Conservation (phyloP, 2,329 filamentous ascomycete species). For the Annulohypoxylon truncatum region DNA sequence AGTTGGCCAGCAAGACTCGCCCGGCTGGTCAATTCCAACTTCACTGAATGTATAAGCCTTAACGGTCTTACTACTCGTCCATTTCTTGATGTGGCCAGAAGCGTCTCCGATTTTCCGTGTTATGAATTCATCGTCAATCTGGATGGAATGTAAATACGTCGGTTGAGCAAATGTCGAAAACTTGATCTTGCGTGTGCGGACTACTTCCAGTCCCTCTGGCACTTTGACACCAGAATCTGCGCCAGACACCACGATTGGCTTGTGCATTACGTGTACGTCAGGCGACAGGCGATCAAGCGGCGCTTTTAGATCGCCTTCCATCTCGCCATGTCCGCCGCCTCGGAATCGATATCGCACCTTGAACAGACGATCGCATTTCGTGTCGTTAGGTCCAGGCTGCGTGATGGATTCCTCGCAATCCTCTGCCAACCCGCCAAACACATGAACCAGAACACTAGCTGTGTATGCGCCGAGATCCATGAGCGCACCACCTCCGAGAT, state of each 20-base stretch:
- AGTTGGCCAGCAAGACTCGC: slow-evolving; percentile 52
- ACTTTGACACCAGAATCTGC: slow-evolving; percentile 36
- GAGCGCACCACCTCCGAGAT: slow-evolving; percentile 56
- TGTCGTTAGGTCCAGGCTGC: slow-evolving; percentile 39
- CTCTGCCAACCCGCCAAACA: slow-evolving; percentile 51
- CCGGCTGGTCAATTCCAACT: slow-evolving; percentile 40
- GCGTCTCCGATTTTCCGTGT: slow-evolving; percentile 35
- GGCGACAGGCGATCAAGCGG: slow-evolving; percentile 38
- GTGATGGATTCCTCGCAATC: slow-evolving; percentile 48
- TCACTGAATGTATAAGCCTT: slow-evolving; percentile 45
- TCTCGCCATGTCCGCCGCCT: slow-evolving; percentile 49
- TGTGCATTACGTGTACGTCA: slow-evolving; percentile 40
- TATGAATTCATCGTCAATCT: slow-evolving; percentile 46
- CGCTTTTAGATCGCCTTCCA: slow-evolving; percentile 47
- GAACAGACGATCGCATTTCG: slow-evolving; percentile 47
- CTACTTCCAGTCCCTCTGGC: slow-evolving; percentile 37
- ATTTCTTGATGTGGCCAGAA: slow-evolving; percentile 35
- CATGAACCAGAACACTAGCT: slow-evolving; percentile 47
- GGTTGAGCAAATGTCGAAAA: slow-evolving; percentile 42
- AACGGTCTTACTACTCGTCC: slow-evolving; percentile 39
- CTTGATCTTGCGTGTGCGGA: slow-evolving; percentile 43
- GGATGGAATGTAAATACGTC: slow-evolving; percentile 37
- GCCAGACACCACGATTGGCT: slow-evolving; percentile 36
- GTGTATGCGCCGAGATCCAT: slow-evolving; percentile 54
- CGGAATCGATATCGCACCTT: slow-evolving; percentile 51